Percentiles rank a stretch among this genome's conserved stretches.
Conservation (phyloP, 1,139 yeast genomes). For the Debaryomyces udenii region DNA sequence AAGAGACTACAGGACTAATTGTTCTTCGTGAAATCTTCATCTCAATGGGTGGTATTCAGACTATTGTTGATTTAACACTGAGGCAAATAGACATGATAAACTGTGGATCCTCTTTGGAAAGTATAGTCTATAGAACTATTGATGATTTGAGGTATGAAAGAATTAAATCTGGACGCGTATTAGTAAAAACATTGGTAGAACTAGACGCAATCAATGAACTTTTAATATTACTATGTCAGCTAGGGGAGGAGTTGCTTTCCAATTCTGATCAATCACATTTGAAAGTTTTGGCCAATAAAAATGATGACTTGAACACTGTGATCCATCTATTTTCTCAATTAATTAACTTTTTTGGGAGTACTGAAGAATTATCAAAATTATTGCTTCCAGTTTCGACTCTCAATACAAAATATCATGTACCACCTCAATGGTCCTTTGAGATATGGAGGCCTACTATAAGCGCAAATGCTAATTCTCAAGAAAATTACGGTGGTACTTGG, state of each 20-base stretch:
- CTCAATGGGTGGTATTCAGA: slow-evolving; percentile 83
- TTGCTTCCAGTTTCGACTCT: slow-evolving; percentile 54
- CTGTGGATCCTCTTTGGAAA: slow-evolving; percentile 62
- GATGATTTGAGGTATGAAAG: slow-evolving; percentile 59
- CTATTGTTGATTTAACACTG: slow-evolving; percentile 63
- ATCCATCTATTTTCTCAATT: slow-evolving; percentile 66
- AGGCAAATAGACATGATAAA: slow-evolving; percentile 69
- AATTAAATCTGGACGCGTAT: slow-evolving; percentile 51
- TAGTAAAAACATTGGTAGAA: slow-evolving; percentile 52
- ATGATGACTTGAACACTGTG: slow-evolving; percentile 71
- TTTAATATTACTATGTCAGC: slow-evolving; percentile 62
- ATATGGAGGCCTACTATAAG: slow-evolving; percentile 65
- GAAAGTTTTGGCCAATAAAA: slow-evolving; percentile 70
- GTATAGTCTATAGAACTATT: slow-evolving; percentile 61
- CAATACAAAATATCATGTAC: slow-evolving; percentile 51
- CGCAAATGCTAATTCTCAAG: slow-evolving; percentile 13
- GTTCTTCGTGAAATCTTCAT: slow-evolving; percentile 70
- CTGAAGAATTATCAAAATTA: slow-evolving; percentile 34
- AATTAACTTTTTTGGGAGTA: slow-evolving; percentile 52
- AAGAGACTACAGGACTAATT: slow-evolving; percentile 65
- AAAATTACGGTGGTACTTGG: slow-evolving; percentile 17
- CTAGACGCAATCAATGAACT: slow-evolving; percentile 60
- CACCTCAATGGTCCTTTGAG: slow-evolving; percentile 74
- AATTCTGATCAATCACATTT: slow-evolving; percentile 54
- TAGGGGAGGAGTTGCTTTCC: slow-evolving; percentile 46